Percentiles rank a stretch among this genome's conserved stretches.
Conservation (phyloP, 2,329 filamentous ascomycete species). For the Penicillium brevicompactum region DNA sequence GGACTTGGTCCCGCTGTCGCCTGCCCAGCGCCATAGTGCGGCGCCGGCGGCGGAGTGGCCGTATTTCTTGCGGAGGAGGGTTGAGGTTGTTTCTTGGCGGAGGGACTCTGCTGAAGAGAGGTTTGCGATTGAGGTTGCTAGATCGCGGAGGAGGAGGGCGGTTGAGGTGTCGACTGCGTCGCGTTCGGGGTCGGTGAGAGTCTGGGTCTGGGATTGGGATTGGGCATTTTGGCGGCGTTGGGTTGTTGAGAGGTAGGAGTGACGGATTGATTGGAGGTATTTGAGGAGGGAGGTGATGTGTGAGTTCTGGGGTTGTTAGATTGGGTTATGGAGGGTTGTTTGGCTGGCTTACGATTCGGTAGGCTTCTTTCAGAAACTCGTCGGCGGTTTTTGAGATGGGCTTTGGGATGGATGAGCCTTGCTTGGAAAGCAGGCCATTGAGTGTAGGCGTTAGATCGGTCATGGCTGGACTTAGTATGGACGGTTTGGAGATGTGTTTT, state of each 20-base stretch:
- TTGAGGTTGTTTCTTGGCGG: conserved; percentile 73
- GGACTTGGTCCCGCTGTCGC: conserved; percentile 54
- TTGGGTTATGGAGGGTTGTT: not conserved
- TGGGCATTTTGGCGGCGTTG: conserved; percentile 58
- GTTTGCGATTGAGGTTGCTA: conserved; percentile 77
- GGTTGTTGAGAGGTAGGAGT: conserved; percentile 85
- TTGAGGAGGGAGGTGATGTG: conserved; percentile 79
- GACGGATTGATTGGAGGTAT: conserved; percentile 81
- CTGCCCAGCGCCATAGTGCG: conserved; percentile 59
- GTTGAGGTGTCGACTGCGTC: conserved; percentile 87
- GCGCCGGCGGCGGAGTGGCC: conserved; percentile 51
- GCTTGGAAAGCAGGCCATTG: conserved; percentile 37
- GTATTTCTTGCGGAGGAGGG: conserved; percentile 73
- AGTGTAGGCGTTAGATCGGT: conserved; percentile 45
- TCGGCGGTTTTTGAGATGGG: conserved; percentile 58
- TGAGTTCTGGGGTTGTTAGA: conserved; percentile 63
- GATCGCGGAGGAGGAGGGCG: conserved; percentile 79
- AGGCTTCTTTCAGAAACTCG: conserved; percentile 90
- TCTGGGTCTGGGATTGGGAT: conserved; percentile 26
- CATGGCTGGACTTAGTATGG: conserved; percentile 31
- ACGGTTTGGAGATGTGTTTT: conserved; percentile 6
- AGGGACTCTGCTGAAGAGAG: conserved; percentile 81
- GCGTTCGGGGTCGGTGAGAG: conserved; percentile 76
- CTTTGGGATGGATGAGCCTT: conserved; percentile 33
- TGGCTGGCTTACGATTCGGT: conserved; percentile 69